phyloP scores from a whole-genome alignment of 208 protist genomes.

The Acanthamoeba castellanii region DNA sequence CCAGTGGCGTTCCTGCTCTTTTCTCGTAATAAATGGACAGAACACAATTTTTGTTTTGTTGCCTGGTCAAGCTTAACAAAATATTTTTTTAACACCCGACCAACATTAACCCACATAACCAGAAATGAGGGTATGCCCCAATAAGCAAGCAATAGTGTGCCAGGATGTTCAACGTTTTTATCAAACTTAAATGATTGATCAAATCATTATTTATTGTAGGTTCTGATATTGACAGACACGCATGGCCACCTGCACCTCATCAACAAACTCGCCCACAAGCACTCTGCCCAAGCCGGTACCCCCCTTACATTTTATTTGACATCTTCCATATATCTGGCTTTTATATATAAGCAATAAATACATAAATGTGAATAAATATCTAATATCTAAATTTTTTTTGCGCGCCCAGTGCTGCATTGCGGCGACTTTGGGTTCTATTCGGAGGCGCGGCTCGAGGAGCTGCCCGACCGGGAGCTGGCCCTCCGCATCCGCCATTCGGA shows the following conservation, averaged over 20 bases:
- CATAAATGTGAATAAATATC: no score
- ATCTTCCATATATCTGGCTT: background rate
- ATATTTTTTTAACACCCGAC: no score
- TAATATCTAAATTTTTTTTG: background rate
- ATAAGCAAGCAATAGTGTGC: no score
- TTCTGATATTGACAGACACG: constrained; percentile 51
- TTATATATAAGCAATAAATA: background rate
- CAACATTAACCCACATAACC: no score
- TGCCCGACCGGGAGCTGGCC: constrained; percentile 64
- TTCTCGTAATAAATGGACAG: no score
- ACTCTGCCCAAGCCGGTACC: constrained; percentile 6
- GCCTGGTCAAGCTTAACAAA: no score
- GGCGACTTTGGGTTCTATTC: constrained; percentile 69
- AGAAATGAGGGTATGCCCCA: no score
- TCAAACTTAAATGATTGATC: no score
- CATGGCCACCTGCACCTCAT: constrained; percentile 68
- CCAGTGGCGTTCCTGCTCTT: no score
- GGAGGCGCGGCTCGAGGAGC: constrained; percentile 42
- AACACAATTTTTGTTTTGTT: no score
- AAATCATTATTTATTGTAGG: no score
- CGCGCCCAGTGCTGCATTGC: constrained; percentile 30
- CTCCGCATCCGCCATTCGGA: constrained; percentile 29
- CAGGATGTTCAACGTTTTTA: no score
- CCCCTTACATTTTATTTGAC: background rate
- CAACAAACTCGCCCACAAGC: constrained; percentile 49